phyloP scores from a whole-genome alignment of 2,329 filamentous ascomycete genomes.

The Monilinia fructigena region DNA sequence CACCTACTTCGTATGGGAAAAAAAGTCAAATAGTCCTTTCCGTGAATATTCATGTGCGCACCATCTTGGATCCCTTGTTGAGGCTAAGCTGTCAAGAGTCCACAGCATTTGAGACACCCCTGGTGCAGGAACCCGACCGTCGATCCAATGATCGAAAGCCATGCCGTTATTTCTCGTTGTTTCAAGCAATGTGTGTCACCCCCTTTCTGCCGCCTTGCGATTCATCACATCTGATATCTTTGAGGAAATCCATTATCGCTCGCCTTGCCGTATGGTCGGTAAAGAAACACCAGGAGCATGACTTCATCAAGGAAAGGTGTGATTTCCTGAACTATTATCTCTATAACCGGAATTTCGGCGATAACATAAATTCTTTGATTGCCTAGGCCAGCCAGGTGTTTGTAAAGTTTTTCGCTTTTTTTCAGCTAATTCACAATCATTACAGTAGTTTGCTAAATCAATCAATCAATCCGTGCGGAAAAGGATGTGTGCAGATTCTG shows the following conservation, averaged over 20 bases:
- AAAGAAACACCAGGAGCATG: conserved; percentile 9
- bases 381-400: not conserved
- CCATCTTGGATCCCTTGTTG: conserved; percentile 1
- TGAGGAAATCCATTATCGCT: conserved; percentile 9
- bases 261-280: conserved; percentile 1
- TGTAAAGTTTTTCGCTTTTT: conserved; percentile 8
- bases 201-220: conserved; percentile 1
- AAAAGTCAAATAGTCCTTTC: conserved; percentile 7
- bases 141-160: conserved; percentile 23
- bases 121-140: conserved; percentile 24
- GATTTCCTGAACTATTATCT: not conserved
- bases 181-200: conserved; percentile 16
- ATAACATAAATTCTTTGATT: not conserved
- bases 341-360: not conserved
- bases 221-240: conserved; percentile 19
- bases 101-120: conserved; percentile 21
- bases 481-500: conserved; percentile 22
- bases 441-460: conserved; percentile 14
- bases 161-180: conserved; percentile 22
- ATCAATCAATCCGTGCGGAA: conserved; percentile 13
- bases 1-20: not conserved
- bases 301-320: conserved; percentile 14
- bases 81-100: conserved; percentile 18
- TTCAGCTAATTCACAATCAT: not conserved
- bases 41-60: conserved; percentile 1